These are phyloP conservation scores for Penicillium atrosanguineum DNA, from an alignment of 495 filamentous ascomycete species.

Conservation along the genomic window DNA sequence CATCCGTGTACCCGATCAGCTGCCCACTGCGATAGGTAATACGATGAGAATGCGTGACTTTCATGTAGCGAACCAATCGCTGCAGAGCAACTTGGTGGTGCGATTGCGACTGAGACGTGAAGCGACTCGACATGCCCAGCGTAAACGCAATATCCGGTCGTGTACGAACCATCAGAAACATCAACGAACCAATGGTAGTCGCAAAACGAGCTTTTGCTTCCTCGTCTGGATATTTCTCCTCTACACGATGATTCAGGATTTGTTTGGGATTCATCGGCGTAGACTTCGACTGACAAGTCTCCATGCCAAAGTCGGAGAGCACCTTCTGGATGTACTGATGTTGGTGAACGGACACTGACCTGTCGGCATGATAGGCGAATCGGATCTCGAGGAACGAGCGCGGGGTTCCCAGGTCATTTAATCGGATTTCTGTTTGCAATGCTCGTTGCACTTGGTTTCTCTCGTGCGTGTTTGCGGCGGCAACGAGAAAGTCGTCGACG, in stretches of 20 bases:
- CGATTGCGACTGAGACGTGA: constrained; percentile 8
- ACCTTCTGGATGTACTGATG: constrained; percentile 10
- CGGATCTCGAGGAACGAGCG: constrained; percentile 4
- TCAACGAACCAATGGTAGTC: too few relatives aligned
- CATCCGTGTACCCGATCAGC: constrained; percentile 2
- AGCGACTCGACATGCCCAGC: constrained; percentile 11
- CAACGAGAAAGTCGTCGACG: too few relatives aligned
- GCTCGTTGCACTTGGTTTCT: too few relatives aligned
- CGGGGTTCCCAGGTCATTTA: constrained; percentile 4
- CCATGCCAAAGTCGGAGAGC: constrained; percentile 11
- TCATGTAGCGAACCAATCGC: constrained; percentile 7
- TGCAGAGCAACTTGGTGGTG: constrained; percentile 9
- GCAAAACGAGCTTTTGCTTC: too few relatives aligned
- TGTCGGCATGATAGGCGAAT: constrained; percentile 7
- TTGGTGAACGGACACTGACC: constrained; percentile 8
- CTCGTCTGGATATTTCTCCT: too few relatives aligned
- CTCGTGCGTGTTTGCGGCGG: too few relatives aligned
- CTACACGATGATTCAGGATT: too few relatives aligned
- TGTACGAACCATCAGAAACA: too few relatives aligned
- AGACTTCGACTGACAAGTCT: constrained; percentile 6
- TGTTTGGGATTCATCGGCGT: background rate
- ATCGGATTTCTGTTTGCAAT: too few relatives aligned
- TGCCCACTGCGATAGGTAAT: constrained; percentile 3
- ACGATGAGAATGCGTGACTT: constrained; percentile 4
- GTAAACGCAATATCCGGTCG: background rate